Evolutionary conservation across 2,329 filamentous ascomycete genomes (phyloP), one percentile per base, ranked within the genome.

Genomic region (Penicillium sclerotigenum): DNA sequence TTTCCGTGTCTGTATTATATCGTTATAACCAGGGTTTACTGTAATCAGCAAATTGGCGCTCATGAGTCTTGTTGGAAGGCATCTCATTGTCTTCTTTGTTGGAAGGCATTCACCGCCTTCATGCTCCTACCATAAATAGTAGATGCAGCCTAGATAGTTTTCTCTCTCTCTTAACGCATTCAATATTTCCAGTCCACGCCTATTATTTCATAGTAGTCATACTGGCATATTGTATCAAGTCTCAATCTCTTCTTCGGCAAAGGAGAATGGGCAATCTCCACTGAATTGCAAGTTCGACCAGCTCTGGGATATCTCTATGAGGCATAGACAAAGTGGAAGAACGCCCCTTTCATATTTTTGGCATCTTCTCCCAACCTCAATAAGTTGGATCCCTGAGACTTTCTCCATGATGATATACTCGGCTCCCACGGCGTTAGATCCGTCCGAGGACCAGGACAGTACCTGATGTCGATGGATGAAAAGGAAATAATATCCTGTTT

Each of bases 341-440:
- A 29, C 2, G 2, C 26, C 26, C n/a, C 24, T 58, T 56, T 26
- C 68, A 58, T n/a, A 54, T 66, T 45, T 61, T 63, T 47, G 54
- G 59, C 68, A 75, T 73, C 22, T 45, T 59, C 18, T 58, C 66
- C 71, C 68, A 72, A 33, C 62, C 53, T 69, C 43, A 38, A 65
- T 59, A n/a, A 75, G 60, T 20, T 61, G 52, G 54, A 73, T 59
- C 2, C 75, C 73, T 5, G 50, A 45, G 5, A 69, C 66, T 55
- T 73, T 71, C 62, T 75, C 69, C 68, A 76, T 74, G 56, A 77
- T 71, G 26, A 77, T 75, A 53, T 75, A 75, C 54, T 76, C 73
- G 3, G 64, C 68, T 1, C 72, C 72, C n/a, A 76, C 68, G 7
- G 64, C 49, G 60, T 73, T 75, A 3, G 52, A 38, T 6, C 36